phyloP scores from a whole-genome alignment of 2,329 filamentous ascomycete genomes.

The Cladosporium sp. region DNA sequence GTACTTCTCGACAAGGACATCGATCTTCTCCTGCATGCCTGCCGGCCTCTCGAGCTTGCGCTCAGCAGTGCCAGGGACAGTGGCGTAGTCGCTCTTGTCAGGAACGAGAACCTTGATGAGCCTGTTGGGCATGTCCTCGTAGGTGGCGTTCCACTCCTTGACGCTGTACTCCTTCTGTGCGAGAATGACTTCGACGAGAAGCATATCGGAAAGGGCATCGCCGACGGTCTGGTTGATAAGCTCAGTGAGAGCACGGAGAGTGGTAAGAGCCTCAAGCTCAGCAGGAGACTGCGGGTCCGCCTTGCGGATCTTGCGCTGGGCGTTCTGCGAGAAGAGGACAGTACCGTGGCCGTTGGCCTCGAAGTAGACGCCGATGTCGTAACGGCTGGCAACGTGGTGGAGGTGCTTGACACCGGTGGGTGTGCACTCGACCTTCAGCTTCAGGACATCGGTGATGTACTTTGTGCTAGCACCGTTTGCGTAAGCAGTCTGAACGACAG shows the following conservation, averaged over 20 bases:
- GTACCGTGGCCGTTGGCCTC: constrained; percentile 98
- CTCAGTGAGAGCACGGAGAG: constrained; percentile 77
- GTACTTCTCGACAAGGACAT: constrained; percentile 85
- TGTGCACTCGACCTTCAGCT: constrained; percentile 88
- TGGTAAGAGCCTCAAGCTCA: constrained; percentile 85
- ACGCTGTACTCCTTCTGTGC: constrained; percentile 92
- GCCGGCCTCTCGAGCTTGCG: constrained; percentile 76
- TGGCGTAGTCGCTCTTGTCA: constrained; percentile 85
- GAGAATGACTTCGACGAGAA: constrained; percentile 93
- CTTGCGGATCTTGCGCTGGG: constrained; percentile 73
- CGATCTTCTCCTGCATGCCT: constrained; percentile 82
- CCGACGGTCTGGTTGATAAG: constrained; percentile 98
- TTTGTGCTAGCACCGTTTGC: constrained; percentile 93
- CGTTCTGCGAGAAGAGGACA: constrained; percentile 86
- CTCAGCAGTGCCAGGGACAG: constrained; percentile 77
- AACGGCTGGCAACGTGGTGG: constrained; percentile 92
- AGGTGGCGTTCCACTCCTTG: constrained; percentile 85
- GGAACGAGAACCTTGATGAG: constrained; percentile 90
- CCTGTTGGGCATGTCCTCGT: constrained; percentile 90
- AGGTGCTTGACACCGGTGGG: constrained; percentile 96
- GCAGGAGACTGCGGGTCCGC: constrained; percentile 86
- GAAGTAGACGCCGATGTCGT: constrained; percentile 96
- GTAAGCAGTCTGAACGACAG: constrained; percentile 95
- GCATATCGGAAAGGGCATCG: constrained; percentile 91
- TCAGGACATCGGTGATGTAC: constrained; percentile 84